These are phyloP conservation scores for Fusarium pininemorale DNA, from an alignment of 2,329 filamentous ascomycete species.

Conservation along the genomic window DNA sequence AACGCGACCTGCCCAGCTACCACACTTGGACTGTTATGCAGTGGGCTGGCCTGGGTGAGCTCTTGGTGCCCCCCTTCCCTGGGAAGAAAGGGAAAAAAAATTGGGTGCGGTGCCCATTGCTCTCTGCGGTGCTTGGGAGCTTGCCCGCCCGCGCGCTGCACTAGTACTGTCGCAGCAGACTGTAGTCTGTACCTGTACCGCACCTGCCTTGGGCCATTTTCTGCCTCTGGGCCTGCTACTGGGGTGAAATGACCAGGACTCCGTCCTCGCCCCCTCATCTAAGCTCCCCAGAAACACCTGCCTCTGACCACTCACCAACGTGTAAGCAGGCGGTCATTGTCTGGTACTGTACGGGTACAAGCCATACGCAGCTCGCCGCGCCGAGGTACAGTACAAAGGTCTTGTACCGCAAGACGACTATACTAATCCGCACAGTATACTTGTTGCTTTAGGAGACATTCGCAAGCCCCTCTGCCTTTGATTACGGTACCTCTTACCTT, in stretches of 20 bases:
- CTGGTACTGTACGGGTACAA: conserved; percentile 54
- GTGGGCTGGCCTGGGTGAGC: conserved; percentile 35
- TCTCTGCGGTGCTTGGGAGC: conserved; percentile 33
- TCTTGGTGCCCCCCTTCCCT: conserved; percentile 33
- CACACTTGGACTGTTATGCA: conserved; percentile 41
- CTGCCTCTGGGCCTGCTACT: conserved; percentile 23
- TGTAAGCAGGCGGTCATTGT: conserved; percentile 35
- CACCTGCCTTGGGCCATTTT: conserved; percentile 30
- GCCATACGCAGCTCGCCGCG: conserved; percentile 43
- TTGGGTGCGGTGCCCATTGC: conserved; percentile 40
- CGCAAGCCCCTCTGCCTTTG: conserved; percentile 41
- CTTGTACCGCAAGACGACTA: conserved; percentile 42
- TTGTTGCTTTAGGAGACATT: conserved; percentile 25
- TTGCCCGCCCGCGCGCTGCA: conserved; percentile 24
- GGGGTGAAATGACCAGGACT: conserved; percentile 32
- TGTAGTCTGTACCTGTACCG: conserved; percentile 31
- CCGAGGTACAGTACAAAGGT: conserved; percentile 49
- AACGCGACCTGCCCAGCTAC: conserved; percentile 43
- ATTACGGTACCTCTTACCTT: conserved; percentile 21
- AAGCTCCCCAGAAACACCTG: conserved; percentile 33
- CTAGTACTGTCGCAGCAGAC: conserved; percentile 37
- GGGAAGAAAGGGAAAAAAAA: conserved; percentile 26
- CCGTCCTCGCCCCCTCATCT: conserved; percentile 36
- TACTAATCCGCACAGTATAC: conserved; percentile 49
- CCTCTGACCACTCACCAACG: conserved; percentile 38